A percentile compares a stretch with the other conserved stretches of the same genome.
These are phyloP conservation scores for Trametes polyzona DNA, from an alignment of 1,284 basidiomycete genomes.

Conservation along the genomic window DNA sequence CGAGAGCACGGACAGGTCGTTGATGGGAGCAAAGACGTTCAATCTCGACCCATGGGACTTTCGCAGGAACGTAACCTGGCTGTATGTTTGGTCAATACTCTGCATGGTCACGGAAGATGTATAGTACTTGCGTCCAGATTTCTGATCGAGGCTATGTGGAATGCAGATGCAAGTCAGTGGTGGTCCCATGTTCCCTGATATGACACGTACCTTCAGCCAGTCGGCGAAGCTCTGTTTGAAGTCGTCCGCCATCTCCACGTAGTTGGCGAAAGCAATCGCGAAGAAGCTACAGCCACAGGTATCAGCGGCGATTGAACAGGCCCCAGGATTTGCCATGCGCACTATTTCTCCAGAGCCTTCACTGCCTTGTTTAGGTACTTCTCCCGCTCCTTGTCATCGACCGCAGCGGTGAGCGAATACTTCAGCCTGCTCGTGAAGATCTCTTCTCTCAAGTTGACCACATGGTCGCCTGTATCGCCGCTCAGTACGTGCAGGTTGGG, in stretches of 20 bases:
- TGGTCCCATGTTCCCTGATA: neutral
- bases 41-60: conserved; percentile 78
- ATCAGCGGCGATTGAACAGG: conserved; percentile 26
- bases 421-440: conserved; percentile 83
- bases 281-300: conserved; percentile 71
- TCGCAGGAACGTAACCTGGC: conserved; percentile 86
- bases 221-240: conserved; percentile 80
- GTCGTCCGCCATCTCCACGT: conserved; percentile 73
- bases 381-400: conserved; percentile 58
- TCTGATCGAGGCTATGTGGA: conserved; percentile 79
- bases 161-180: neutral
- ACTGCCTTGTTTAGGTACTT: conserved; percentile 64
- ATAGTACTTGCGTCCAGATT: conserved; percentile 83
- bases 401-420: conserved; percentile 82
- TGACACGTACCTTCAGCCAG: conserved; percentile 76
- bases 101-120: neutral
- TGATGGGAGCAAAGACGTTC: conserved; percentile 87
- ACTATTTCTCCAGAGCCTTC: conserved; percentile 84
- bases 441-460: conserved; percentile 89
- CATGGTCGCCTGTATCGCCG: conserved; percentile 68
- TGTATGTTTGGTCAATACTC: conserved; percentile 33
- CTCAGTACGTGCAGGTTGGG: neutral
- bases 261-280: conserved; percentile 93
- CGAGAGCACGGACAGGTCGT: conserved; percentile 82
- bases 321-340: neutral